phyloP scores from a whole-genome alignment of 2,329 filamentous ascomycete genomes.

The Ambrosiella xylebori region DNA sequence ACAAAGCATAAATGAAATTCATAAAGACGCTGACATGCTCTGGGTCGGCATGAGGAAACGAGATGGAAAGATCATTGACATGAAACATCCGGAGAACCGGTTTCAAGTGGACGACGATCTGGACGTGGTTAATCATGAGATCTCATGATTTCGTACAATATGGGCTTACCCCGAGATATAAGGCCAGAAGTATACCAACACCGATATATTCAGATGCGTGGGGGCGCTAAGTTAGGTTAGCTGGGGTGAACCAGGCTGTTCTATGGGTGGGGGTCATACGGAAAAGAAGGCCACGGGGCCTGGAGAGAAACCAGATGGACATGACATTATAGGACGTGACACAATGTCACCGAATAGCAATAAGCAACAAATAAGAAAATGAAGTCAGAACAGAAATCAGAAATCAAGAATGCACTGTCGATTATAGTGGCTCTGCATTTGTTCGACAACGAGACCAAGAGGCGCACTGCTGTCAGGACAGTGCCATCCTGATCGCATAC shows the following conservation, averaged over 20 bases:
- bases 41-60: constrained; percentile 67
- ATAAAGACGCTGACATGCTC: constrained; percentile 67
- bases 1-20: constrained; percentile 65
- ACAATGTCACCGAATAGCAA: background rate
- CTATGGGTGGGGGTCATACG: background rate
- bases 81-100: constrained; percentile 94
- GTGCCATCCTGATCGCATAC: background rate
- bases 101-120: constrained; percentile 41
- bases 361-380: background rate
- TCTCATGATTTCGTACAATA: background rate
- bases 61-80: constrained; percentile 66
- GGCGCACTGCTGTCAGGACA: background rate
- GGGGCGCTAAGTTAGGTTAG: constrained; percentile 37
- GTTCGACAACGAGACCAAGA: too few species aligned
- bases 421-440: background rate
- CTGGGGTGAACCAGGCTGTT: background rate
- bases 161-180: constrained; percentile 42
- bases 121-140: background rate
- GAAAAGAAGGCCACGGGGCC: background rate
- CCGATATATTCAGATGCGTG: constrained; percentile 83
- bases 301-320: background rate
- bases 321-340: background rate
- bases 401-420: background rate
- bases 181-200: constrained; percentile 49
- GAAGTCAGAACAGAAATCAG: background rate